These are phyloP conservation scores for Fusarium sp. DNA, from an alignment of 2,329 filamentous ascomycete species.

Conservation along the genomic window DNA sequence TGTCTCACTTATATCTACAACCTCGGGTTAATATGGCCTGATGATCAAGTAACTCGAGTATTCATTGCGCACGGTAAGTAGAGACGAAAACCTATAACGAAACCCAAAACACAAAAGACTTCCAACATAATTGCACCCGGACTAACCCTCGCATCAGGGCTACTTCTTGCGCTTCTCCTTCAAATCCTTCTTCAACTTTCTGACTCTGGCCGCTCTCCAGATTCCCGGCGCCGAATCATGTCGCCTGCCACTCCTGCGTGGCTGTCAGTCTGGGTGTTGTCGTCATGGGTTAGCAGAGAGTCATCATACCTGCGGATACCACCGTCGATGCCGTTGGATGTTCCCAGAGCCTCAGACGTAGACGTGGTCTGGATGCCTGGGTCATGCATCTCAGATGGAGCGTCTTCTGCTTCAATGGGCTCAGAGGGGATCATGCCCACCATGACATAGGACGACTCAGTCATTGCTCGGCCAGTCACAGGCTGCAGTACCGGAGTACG, in stretches of 20 bases:
- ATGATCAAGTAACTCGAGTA: background rate
- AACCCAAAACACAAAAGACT: background rate
- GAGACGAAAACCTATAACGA: background rate
- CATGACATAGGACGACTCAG: background rate
- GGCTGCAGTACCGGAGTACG: background rate
- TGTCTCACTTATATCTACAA: background rate
- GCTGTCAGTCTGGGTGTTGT: background rate
- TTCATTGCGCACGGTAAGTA: background rate
- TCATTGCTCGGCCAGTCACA: background rate
- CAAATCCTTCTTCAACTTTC: background rate
- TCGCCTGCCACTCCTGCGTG: background rate
- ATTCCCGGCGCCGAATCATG: background rate
- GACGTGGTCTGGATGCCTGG: conserved; percentile 18
- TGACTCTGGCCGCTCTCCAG: background rate
- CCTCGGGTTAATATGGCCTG: background rate
- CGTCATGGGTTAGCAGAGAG: background rate
- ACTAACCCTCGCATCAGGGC: background rate
- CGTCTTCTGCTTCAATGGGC: background rate
- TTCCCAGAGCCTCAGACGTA: background rate
- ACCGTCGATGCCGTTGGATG: background rate
- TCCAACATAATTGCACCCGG: background rate
- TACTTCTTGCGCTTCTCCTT: background rate
- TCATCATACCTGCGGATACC: background rate
- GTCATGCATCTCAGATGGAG: background rate
- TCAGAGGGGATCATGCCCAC: background rate